A percentile compares a stretch with the other conserved stretches of the same genome.
Evolutionary conservation across 495 filamentous ascomycete genomes (phyloP).

Genomic region (Talaromyces wortmannii): DNA sequence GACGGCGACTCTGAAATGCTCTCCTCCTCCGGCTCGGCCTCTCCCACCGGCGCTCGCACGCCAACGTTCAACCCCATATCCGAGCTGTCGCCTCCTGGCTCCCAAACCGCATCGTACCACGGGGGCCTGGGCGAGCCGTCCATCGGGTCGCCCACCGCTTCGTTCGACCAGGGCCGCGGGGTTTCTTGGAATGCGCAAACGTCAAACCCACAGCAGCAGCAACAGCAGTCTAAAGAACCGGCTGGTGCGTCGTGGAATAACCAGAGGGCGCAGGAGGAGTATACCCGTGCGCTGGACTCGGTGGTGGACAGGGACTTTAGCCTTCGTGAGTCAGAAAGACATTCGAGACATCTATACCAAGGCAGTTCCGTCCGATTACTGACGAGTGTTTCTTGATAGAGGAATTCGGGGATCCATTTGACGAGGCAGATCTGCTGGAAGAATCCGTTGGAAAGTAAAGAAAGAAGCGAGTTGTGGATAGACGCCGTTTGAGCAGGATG

Average conservation of each 20-base stretch:
- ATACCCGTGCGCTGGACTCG: conserved; percentile 38
- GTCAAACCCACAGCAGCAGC: not conserved
- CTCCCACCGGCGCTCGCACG: conserved; percentile 24
- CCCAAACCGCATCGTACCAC: conserved; percentile 25
- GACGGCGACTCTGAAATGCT: conserved; percentile 56
- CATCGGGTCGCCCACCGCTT: conserved; percentile 13
- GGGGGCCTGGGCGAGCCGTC: conserved; percentile 10
- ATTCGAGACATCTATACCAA: no score
- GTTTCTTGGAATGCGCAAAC: conserved; percentile 11
- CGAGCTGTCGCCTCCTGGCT: conserved; percentile 50
- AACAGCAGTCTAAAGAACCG: conserved; percentile 18
- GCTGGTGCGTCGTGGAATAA: conserved; percentile 51
- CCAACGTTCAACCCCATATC: conserved; percentile 25
- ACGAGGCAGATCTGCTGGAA: conserved; percentile 54
- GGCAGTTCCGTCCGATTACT: not conserved
- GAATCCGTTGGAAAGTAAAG: conserved; percentile 18
- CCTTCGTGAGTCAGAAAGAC: conserved; percentile 22
- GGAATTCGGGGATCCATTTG: conserved; percentile 51
- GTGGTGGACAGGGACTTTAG: conserved; percentile 43
- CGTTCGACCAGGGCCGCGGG: conserved; percentile 4
- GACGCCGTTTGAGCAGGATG: not conserved
- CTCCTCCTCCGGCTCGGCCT: conserved; percentile 38
- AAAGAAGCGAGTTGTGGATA: not conserved
- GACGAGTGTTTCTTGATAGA: conserved; percentile 15
- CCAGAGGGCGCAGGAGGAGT: conserved; percentile 56